phyloP scores from a whole-genome alignment of 305 asterid genomes.

The Solanum aculeatissimum region DNA sequence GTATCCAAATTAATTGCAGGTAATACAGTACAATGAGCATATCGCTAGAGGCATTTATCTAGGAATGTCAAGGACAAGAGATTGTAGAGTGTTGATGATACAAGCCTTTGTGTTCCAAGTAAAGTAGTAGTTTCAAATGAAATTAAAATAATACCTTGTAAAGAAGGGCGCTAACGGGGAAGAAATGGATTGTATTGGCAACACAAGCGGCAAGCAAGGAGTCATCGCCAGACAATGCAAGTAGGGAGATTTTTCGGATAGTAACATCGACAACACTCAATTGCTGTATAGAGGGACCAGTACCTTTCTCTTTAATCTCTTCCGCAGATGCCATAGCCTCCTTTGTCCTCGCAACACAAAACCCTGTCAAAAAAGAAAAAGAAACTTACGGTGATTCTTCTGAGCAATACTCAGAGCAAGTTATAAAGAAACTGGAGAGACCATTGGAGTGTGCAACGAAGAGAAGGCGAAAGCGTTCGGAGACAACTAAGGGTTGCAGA shows the following conservation, averaged over 20 bases:
- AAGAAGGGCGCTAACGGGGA: constrained; percentile 66
- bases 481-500: constrained; percentile 61
- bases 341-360: constrained; percentile 74
- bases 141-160: constrained; percentile 35
- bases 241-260: constrained; percentile 48
- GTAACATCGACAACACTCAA: constrained; percentile 49
- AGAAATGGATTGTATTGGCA: constrained; percentile 47
- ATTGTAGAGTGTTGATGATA: neutral
- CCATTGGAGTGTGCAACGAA: constrained; percentile 70
- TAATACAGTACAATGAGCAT: neutral
- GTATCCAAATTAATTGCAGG: neutral
- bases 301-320: constrained; percentile 42
- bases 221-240: constrained; percentile 57
- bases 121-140: too few relatives aligned
- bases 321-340: constrained; percentile 59
- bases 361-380: constrained; percentile 35
- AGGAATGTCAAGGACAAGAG: neutral
- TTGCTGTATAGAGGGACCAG: constrained; percentile 43
- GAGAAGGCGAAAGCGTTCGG: constrained; percentile 64
- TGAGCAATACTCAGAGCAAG: neutral
- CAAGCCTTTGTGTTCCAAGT: neutral
- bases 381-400: neutral
- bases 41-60: neutral
- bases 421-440: neutral
- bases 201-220: constrained; percentile 67